These are phyloP conservation scores for Colletotrichum godetiae DNA, from an alignment of 2,329 filamentous ascomycete genomes.

Conservation along the genomic window DNA sequence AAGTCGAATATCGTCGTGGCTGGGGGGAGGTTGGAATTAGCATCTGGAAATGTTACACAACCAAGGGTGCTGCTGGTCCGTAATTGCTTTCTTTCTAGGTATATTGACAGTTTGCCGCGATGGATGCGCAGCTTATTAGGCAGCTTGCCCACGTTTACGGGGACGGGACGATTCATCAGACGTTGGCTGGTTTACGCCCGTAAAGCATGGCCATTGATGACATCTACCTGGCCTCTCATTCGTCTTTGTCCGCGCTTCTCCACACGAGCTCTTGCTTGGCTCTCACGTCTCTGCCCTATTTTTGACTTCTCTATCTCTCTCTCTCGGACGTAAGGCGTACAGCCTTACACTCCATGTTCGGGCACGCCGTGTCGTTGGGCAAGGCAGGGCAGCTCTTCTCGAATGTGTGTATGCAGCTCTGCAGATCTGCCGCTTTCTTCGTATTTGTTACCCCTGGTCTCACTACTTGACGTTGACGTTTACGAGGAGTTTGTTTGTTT, in stretches of 20 bases:
- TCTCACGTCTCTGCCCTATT: background rate
- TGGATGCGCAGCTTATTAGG: background rate
- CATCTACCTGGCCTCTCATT: background rate
- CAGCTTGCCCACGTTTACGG: background rate
- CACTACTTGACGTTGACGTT: background rate
- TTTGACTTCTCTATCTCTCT: background rate
- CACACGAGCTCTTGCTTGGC: background rate
- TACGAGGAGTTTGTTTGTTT: background rate
- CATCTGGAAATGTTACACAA: background rate
- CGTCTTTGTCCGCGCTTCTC: background rate
- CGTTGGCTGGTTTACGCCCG: background rate
- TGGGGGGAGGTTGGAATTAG: background rate
- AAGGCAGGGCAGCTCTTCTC: background rate
- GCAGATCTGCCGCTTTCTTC: background rate
- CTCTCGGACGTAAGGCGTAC: background rate
- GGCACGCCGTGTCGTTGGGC: background rate
- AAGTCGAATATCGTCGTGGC: background rate
- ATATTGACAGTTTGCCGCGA: background rate
- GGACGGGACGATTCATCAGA: background rate
- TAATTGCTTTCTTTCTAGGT: background rate
- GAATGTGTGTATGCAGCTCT: background rate
- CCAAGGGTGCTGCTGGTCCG: background rate
- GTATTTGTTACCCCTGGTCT: background rate
- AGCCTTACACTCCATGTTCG: background rate
- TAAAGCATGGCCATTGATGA: background rate